Percentiles rank a stretch among this genome's conserved stretches.
Conservation (phyloP, 2,329 filamentous ascomycete species). For the Beauveria scarabaeidicola region DNA sequence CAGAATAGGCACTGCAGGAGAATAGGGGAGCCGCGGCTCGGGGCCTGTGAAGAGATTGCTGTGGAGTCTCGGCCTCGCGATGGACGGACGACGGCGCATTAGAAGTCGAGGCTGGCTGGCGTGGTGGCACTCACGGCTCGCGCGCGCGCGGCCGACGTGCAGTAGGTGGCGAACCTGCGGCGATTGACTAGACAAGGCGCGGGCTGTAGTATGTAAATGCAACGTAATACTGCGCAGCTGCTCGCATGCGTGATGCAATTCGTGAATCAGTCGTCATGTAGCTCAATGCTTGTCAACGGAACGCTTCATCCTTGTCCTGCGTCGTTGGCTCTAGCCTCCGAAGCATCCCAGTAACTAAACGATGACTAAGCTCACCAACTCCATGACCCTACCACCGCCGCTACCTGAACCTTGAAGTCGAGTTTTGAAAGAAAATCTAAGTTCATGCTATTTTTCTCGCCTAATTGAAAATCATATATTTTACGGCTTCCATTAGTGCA, state of each 20-base stretch:
- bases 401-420: neutral
- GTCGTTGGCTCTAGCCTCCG: neutral
- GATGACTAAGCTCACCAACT: neutral
- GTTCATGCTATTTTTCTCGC: conserved; percentile 9
- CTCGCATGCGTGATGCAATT: neutral
- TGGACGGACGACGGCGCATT: neutral
- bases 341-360: neutral
- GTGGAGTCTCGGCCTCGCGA: neutral
- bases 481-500: neutral
- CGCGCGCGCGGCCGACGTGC: neutral
- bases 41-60: conserved; percentile 2
- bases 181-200: neutral
- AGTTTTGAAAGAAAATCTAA: neutral
- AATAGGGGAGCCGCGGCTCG: neutral
- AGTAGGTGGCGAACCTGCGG: neutral
- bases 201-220: too few relatives aligned
- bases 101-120: neutral
- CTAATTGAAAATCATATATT: neutral
- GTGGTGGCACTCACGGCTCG: neutral
- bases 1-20: too few relatives aligned
- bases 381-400: neutral
- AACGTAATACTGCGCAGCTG: neutral
- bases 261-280: neutral
- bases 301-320: neutral
- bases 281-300: neutral